Evolutionary conservation across 306 rosid genomes (phyloP).

Genomic region (Prunus armeniaca): DNA sequence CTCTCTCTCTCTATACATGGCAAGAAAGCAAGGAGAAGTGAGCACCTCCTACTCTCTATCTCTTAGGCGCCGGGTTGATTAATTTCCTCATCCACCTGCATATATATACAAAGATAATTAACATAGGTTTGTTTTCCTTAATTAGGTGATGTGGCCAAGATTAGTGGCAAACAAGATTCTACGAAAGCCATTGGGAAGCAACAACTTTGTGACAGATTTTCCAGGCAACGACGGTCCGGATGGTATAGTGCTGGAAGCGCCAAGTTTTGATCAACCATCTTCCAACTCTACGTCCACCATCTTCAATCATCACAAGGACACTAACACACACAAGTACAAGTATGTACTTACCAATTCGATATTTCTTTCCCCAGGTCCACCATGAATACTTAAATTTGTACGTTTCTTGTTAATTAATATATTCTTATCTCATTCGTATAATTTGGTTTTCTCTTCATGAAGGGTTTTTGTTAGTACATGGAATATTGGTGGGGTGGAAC

Average conservation of each 20-base stretch:
- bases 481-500: constrained; percentile 91
- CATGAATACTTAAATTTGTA: neutral
- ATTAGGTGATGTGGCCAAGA: constrained; percentile 77
- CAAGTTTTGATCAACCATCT: constrained; percentile 32
- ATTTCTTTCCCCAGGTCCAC: neutral
- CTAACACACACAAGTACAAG: constrained; percentile 42
- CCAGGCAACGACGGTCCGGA: constrained; percentile 26
- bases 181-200: constrained; percentile 71
- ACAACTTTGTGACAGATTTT: constrained; percentile 63
- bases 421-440: neutral
- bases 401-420: neutral
- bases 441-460: constrained; percentile 19
- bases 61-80: neutral
- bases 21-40: constrained; percentile 36
- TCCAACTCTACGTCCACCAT: neutral
- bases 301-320: constrained; percentile 32
- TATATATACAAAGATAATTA: neutral
- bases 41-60: constrained; percentile 3
- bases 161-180: constrained; percentile 77
- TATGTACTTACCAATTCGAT: neutral
- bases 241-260: constrained; percentile 34
- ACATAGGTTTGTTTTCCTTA: constrained; percentile 2
- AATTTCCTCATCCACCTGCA: neutral
- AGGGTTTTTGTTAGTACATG: constrained; percentile 87
- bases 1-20: constrained; percentile 11